Percentiles rank a stretch among this genome's conserved stretches.
Evolutionary conservation across 2,329 filamentous ascomycete genomes (phyloP).

Genomic region (Chaetomiaceae sp.): DNA sequence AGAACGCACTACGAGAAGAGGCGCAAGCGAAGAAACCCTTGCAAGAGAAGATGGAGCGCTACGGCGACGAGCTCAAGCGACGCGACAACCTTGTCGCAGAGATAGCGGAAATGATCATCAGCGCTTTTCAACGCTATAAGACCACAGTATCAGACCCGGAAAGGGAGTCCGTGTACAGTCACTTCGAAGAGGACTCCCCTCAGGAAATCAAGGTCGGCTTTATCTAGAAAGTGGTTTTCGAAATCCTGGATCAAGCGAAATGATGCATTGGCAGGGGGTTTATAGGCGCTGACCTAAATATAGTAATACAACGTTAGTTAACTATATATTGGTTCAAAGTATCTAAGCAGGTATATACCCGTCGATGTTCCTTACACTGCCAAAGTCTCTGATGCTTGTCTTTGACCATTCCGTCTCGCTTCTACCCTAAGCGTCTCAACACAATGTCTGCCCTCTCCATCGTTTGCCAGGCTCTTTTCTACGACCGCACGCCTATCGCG

Average conservation of each 20-base stretch:
- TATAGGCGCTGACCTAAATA: too few species aligned
- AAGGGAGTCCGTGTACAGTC: neutral
- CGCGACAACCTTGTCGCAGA: neutral
- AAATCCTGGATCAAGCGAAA: too few species aligned
- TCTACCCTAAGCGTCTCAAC: neutral
- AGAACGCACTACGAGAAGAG: neutral
- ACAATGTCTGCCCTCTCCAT: constrained; percentile 3
- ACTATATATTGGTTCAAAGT: too few species aligned
- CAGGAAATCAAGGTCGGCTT: neutral
- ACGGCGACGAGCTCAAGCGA: neutral
- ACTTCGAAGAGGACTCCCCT: neutral
- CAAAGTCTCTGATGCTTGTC: too few species aligned
- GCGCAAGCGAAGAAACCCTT: neutral
- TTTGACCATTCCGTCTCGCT: too few species aligned
- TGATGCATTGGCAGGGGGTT: too few species aligned
- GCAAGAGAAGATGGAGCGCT: neutral
- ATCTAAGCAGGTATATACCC: too few species aligned
- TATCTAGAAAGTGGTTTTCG: too few species aligned
- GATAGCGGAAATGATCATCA: neutral
- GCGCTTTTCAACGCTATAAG: neutral
- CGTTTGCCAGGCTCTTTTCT: neutral
- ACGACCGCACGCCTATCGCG: neutral
- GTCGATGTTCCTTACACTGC: too few species aligned
- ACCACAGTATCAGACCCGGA: neutral
- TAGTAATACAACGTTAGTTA: too few species aligned